phyloP scores from a whole-genome alignment of 495 filamentous ascomycete species.

The Ascobolus immersus region DNA sequence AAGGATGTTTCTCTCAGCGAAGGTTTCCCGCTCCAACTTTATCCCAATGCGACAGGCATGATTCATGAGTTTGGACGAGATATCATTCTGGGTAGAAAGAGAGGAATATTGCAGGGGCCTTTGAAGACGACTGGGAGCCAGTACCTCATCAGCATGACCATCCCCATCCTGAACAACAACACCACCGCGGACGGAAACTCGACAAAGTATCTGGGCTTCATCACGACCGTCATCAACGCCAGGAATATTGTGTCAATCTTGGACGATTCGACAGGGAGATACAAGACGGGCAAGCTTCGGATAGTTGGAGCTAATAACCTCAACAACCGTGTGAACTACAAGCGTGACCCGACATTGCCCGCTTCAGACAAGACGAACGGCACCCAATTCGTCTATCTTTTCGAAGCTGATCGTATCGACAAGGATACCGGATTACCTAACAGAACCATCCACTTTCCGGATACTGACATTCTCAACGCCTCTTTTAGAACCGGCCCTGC shows the following conservation, averaged over 20 bases:
- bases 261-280: no score
- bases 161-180: slow-evolving; percentile 40
- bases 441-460: neutral
- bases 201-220: neutral
- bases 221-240: neutral
- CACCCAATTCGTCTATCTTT: no score
- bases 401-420: no score
- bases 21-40: slow-evolving; percentile 19
- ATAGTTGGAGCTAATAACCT: no score
- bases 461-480: neutral
- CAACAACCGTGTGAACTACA: no score
- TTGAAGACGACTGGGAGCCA: slow-evolving; percentile 28
- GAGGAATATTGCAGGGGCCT: slow-evolving; percentile 31
- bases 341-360: no score
- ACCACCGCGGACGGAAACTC: slow-evolving; percentile 20
- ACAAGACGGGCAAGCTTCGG: no score
- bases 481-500: neutral
- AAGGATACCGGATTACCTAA: neutral
- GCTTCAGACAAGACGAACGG: no score
- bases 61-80: slow-evolving; percentile 14
- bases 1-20: slow-evolving; percentile 6
- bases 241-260: no score
- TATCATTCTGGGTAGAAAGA: slow-evolving; percentile 21
- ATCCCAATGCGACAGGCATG: slow-evolving; percentile 29
- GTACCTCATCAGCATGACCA: slow-evolving; percentile 33